phyloP scores from a whole-genome alignment of 78 protist genomes.

The Dictyostelium discoideum region dicty_2.7 NC_007089.4:105501-106000 shows the following conservation, averaged over 20 bases:
- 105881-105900: conserved; percentile 60
- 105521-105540: conserved; percentile 68
- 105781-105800: conserved; percentile 75
- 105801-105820: conserved; percentile 83
- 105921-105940: conserved; percentile 64
- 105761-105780: conserved; percentile 56
- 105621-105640: conserved; percentile 29
- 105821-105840: conserved; percentile 62
- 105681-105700: conserved; percentile 28
- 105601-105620: conserved; percentile 57
- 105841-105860: conserved; percentile 61
- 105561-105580: conserved; percentile 60
- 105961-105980: conserved; percentile 48
- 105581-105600: conserved; percentile 72
- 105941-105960: conserved; percentile 71
- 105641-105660: conserved; percentile 50
- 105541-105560: conserved; percentile 70
- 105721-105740: conserved; percentile 76
- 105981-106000: conserved; percentile 73
- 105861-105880: conserved; percentile 64
- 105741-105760: conserved; percentile 81
- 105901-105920: conserved; percentile 63
- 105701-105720: conserved; percentile 74
- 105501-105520: conserved; percentile 62
- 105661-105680: conserved; percentile 72